Evolutionary conservation across 2,329 filamentous ascomycete species (phyloP).

Genomic region (Fonsecaea multimorphosa): DNA sequence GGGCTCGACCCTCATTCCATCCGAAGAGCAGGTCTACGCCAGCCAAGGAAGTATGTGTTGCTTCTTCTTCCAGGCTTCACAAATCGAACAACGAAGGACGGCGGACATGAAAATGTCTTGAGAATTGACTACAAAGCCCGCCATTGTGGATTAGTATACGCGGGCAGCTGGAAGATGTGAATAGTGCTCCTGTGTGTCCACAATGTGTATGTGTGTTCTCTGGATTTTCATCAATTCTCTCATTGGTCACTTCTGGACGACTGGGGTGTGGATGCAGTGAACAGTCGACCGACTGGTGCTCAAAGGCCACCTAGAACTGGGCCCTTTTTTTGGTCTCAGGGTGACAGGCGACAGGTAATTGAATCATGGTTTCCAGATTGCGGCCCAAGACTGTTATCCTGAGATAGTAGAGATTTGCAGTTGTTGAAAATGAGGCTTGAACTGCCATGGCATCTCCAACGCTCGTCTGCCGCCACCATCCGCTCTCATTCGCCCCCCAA

Average conservation of each 20-base stretch:
- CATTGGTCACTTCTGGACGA: not conserved
- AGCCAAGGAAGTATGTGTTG: conserved; percentile 24
- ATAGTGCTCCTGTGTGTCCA: not conserved
- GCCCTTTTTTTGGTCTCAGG: not conserved
- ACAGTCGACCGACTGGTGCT: not conserved
- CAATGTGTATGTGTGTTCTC: not conserved
- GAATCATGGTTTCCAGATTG: not conserved
- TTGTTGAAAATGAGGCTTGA: conserved; percentile 2
- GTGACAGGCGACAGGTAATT: conserved; percentile 1
- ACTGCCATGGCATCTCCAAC: not conserved
- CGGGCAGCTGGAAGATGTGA: not conserved
- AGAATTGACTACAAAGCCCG: not conserved
- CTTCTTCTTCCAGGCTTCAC: conserved; percentile 15
- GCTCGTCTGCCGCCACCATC: not conserved
- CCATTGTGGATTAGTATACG: not conserved
- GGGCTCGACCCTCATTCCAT: conserved; percentile 38
- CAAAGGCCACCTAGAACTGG: not conserved
- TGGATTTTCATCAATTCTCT: not conserved
- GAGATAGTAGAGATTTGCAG: conserved; percentile 6
- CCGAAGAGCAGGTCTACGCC: conserved; percentile 34
- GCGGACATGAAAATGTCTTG: conserved; percentile 26
- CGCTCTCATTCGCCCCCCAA: not conserved
- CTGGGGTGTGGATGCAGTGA: not conserved
- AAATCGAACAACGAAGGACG: conserved; percentile 19
- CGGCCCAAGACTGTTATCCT: conserved; percentile 5